Base-by-base conservation (phyloP, 1,284 basidiomycete genomes). In the Volvariella surrecta region DNA sequence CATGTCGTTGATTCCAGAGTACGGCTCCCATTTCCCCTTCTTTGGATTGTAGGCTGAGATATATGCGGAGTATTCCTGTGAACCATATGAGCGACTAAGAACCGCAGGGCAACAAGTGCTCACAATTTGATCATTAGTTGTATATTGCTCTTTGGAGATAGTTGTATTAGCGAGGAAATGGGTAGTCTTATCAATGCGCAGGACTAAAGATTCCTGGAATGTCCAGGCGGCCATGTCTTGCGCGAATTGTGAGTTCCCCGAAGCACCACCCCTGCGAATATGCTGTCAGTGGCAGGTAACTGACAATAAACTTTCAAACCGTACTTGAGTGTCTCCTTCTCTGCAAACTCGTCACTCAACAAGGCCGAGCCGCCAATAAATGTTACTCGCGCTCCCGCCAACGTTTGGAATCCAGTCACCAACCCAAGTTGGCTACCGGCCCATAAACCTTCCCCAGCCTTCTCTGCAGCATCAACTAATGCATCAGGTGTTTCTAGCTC, bases 381-480 rank as follows among this genome's bases (percentile, higher is more conserved):
- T 2, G 82, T 77, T 18, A 83, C 79, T 8, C 94, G 73, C 0
- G 84, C 82, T 52, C 87, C 90, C 46, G 78, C 76, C 18, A 72
- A 66, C 1, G 90, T 79, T 66, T 99, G 95, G 72, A 98, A 89
- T 4, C 89, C 94, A 2, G 84, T 86, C 37, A 92, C 89, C 31
- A 97, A 68, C 20, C 75, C 71, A 34, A 91, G 70, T 30, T 76
- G 73, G 49, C 76, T 78, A 3, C 91, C 92, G 0, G 85, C 85
- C 74, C 86, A 89, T 45, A 83, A 64, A 48, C 82, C 74, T 61
- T 89, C 84, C 7, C 79, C 86, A 45, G 70, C 77, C 58, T 74
- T 86, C 46, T 81, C 82, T 0, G 78, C 62, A 2, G 82, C 74
- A 28, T 85, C 83, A 0, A 77, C 71, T 2, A 87, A 47, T 0